These are phyloP conservation scores for Alternaria tenuissima DNA, from an alignment of 2,329 filamentous ascomycete species.

Conservation along the genomic window DNA sequence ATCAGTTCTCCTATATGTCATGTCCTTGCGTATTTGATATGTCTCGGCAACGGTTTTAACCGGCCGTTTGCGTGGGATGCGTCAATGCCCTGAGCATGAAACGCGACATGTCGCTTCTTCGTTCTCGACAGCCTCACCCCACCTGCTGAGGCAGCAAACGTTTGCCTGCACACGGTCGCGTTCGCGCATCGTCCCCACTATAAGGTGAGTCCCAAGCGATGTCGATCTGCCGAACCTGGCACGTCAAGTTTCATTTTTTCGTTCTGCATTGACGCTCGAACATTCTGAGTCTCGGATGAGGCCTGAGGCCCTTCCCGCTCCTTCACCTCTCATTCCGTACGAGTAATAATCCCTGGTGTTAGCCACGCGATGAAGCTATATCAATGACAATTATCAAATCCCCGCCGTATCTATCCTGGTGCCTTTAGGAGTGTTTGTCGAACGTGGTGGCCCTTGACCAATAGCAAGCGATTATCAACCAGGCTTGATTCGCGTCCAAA, in stretches of 20 bases:
- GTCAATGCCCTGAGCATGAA: constrained; percentile 9
- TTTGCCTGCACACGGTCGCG: constrained; percentile 9
- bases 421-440: constrained; percentile 8
- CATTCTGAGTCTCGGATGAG: constrained; percentile 16
- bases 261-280: constrained; percentile 13
- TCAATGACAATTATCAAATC: neutral
- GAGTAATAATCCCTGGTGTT: constrained; percentile 7
- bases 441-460: neutral
- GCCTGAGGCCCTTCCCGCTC: constrained; percentile 6
- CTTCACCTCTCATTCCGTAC: neutral
- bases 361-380: constrained; percentile 9
- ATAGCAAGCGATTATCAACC: neutral
- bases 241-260: constrained; percentile 13
- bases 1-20: neutral
- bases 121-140: constrained; percentile 9
- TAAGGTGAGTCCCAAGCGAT: constrained; percentile 2
- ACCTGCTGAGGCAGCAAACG: constrained; percentile 6
- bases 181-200: constrained; percentile 13
- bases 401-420: neutral
- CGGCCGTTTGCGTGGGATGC: neutral
- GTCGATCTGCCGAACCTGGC: constrained; percentile 8
- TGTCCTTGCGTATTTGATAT: neutral
- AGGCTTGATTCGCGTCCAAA: constrained; percentile 5
- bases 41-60: constrained; percentile 5
- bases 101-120: constrained; percentile 11